Percentiles rank a stretch among this genome's conserved stretches.
These are phyloP conservation scores for Carex myosuroides DNA, from an alignment of 176 grass and related monocot species.

Conservation along the genomic window DNA sequence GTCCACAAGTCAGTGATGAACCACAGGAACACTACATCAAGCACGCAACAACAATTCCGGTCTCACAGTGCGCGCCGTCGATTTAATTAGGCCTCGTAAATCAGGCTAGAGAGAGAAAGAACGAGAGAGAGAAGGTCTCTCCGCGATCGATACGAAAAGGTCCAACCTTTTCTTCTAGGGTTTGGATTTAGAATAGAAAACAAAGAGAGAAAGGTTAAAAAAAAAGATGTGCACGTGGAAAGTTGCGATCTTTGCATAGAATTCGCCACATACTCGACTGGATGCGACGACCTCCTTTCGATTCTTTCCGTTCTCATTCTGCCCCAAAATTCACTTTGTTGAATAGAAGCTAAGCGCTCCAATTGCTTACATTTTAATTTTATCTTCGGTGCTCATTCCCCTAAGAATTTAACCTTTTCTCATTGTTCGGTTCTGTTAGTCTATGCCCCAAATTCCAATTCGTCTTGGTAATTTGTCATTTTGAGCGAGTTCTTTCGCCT, in stretches of 20 bases:
- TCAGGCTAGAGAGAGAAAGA: conserved; percentile 2
- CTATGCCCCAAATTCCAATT: background rate
- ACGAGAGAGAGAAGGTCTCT: background rate
- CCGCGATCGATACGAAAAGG: conserved; percentile 14
- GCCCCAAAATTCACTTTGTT: background rate
- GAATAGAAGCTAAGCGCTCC: background rate
- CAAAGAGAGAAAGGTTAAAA: conserved; percentile 8
- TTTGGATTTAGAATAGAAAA: conserved; percentile 19
- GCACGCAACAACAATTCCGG: background rate
- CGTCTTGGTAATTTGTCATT: background rate
- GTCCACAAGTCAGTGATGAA: background rate
- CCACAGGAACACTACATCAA: background rate
- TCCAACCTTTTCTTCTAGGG: conserved; percentile 20
- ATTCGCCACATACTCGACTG: background rate
- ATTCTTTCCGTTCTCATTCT: conserved; percentile 11
- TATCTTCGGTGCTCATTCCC: background rate
- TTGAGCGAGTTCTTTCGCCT: background rate
- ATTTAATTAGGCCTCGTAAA: conserved; percentile 26
- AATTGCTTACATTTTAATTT: background rate
- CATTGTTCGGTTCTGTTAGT: conserved; percentile 5
- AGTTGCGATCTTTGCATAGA: conserved; percentile 25
- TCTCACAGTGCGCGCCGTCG: conserved; percentile 22
- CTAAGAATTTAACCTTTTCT: conserved; percentile 7
- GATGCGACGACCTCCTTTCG: conserved; percentile 1
- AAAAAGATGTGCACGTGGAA: conserved; percentile 18